Evolutionary conservation across 2,329 filamentous ascomycete species (phyloP), one percentile per base, ranked within the genome.

Genomic region (Trichothecium roseum): DNA sequence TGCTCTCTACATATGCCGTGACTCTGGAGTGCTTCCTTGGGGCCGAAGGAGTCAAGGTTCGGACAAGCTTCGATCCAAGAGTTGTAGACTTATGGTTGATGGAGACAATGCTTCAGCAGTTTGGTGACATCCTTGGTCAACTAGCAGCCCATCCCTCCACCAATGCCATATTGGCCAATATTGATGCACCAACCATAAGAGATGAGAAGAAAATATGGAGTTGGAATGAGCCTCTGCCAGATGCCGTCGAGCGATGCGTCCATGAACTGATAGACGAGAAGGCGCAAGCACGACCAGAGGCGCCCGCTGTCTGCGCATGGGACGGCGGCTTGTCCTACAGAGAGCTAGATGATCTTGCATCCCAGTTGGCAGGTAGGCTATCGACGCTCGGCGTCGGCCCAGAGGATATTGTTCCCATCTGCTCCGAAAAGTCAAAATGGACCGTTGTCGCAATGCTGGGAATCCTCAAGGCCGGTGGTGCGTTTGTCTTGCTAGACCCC

Each of bases 281-380:
- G 9, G 37, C 31, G 18, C 27, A 30, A 22, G 27, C 18, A 8
- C 17, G 29, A 36, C 60, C 63, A 1, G 37, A 45, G 9, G 47
- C 51, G 9, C 43, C 49, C 4, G 63, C 63, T 16, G 54, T 66
- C 18, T 45, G 57, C 32, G 62, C 63, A 2, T 66, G 62, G 61
- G 63, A 66, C 37, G 62, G 62, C 40, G 35, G 51, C 30, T 54
- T 64, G 37, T 62, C 61, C 8, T 68, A 65, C 37, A 37, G 46
- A 27, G 52, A 67, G 28, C 48, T 66, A 4, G 57, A 66, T 30
- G 37, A 43, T 2, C 46, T 56, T 10, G 64, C 65, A 1, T 56
- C 54, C 28, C 40, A 47, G 3, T 51, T 68, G 7, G 62, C 63
- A 8, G 41, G 44, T 10, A 46, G 56, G 32, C 49, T 68, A 1